Conservation (phyloP, 768 basidiomycete genomes). For the Crucibulum laeve region DNA sequence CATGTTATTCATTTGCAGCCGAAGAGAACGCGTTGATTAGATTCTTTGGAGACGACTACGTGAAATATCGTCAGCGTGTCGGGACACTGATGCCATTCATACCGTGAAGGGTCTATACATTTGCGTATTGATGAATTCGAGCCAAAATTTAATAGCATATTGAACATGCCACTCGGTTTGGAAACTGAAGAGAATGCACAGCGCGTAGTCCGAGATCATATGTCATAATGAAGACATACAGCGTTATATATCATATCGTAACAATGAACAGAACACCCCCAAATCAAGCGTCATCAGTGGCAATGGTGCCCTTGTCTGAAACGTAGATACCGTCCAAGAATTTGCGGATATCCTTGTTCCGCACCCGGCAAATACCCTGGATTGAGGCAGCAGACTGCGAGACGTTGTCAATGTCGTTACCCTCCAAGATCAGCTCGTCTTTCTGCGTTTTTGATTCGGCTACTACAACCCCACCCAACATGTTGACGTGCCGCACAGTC, state of each 20-base stretch:
- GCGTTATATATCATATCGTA: conserved; percentile 6
- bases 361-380: conserved; percentile 93
- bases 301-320: conserved; percentile 71
- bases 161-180: too few species aligned
- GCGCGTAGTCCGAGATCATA: neutral
- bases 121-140: neutral
- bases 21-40: conserved; percentile 77
- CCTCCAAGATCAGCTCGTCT: conserved; percentile 91
- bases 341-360: conserved; percentile 99
- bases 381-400: conserved; percentile 98
- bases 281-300: conserved; percentile 33
- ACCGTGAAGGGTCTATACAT: conserved; percentile 31
- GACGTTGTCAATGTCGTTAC: conserved; percentile 95
- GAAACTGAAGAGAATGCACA: neutral
- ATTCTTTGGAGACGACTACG: conserved; percentile 91
- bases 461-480: conserved; percentile 86
- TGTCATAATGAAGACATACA: neutral
- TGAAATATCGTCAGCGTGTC: conserved; percentile 67
- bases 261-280: conserved; percentile 9
- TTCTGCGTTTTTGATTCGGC: conserved; percentile 88
- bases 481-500: conserved; percentile 88
- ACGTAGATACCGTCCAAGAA: conserved; percentile 95
- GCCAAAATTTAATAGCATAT: neutral
- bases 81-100: conserved; percentile 90
- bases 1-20: conserved; percentile 33